Conservation (phyloP, 305 asterid genomes). For the Striga hermonthica region DNA sequence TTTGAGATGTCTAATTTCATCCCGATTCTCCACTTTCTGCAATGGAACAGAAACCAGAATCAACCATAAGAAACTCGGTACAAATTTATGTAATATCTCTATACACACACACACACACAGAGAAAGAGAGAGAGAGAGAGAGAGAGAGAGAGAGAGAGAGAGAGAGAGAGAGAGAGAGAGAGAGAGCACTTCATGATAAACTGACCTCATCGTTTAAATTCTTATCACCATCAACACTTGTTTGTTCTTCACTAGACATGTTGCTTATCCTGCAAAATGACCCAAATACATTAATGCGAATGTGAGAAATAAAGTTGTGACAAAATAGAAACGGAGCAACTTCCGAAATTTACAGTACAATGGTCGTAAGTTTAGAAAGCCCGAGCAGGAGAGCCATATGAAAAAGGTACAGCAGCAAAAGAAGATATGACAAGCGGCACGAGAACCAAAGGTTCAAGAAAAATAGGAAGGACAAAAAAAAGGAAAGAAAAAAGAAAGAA, state of each 20-base stretch:
- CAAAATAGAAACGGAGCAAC: not conserved
- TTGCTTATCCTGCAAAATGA: constrained; percentile 38
- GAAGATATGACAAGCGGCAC: not conserved
- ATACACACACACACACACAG: too few species aligned
- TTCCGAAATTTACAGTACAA: constrained; percentile 6
- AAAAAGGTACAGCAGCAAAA: not conserved
- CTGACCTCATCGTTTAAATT: constrained; percentile 51
- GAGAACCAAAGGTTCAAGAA: not conserved
- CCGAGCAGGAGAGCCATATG: not conserved
- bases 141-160: too few species aligned
- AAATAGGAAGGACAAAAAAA: not conserved
- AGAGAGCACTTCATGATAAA: constrained; percentile 18
- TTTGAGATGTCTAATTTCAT: constrained; percentile 58
- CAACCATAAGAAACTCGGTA: constrained; percentile 21
- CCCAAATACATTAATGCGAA: constrained; percentile 25
- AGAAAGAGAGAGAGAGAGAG: too few species aligned
- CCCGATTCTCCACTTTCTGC: constrained; percentile 46
- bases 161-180: not conserved
- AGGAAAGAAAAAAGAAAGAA: constrained; percentile 1
- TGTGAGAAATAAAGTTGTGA: constrained; percentile 21
- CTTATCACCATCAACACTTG: constrained; percentile 28
- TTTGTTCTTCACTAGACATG: constrained; percentile 40
- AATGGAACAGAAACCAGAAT: constrained; percentile 28
- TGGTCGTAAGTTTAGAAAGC: constrained; percentile 13
- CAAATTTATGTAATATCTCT: not conserved